Conservation (phyloP, 495 filamentous ascomycete genomes). For the Aspergillus saccharolyticus region DNA sequence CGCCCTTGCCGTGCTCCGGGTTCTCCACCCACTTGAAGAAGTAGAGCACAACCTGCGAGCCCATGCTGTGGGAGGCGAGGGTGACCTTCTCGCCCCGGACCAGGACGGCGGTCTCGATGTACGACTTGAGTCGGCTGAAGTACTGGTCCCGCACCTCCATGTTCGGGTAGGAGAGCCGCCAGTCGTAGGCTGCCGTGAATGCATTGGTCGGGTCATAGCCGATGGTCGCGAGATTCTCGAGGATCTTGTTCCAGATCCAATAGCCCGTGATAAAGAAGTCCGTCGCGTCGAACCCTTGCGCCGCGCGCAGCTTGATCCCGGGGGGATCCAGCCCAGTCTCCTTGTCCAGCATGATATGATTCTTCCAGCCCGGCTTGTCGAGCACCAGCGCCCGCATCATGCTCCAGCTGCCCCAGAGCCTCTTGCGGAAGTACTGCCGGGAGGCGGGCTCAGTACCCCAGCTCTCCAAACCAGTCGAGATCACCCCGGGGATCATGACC, state of each 20-base stretch:
- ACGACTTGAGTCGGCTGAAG: slow-evolving; percentile 80
- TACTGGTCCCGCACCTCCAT: slow-evolving; percentile 88
- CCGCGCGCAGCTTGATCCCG: slow-evolving; percentile 85
- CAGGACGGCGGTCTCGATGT: slow-evolving; percentile 76
- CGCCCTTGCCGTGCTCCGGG: slow-evolving; percentile 70
- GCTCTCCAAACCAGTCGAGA: slow-evolving; percentile 92
- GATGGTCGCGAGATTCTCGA: slow-evolving; percentile 91
- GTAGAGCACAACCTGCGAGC: slow-evolving; percentile 89
- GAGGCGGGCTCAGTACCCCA: slow-evolving; percentile 85
- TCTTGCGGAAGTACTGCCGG: slow-evolving; percentile 83
- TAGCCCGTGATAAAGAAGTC: slow-evolving; percentile 82
- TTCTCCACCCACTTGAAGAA: slow-evolving; percentile 98
- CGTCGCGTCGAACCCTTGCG: slow-evolving; percentile 97
- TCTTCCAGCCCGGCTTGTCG: slow-evolving; percentile 92
- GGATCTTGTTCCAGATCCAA: slow-evolving; percentile 99
- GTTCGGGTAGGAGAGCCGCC: slow-evolving; percentile 89
- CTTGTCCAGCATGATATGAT: slow-evolving; percentile 94
- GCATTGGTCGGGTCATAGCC: slow-evolving; percentile 96
- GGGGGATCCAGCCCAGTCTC: slow-evolving; percentile 86
- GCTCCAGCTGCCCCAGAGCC: slow-evolving; percentile 95
- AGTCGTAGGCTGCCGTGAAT: slow-evolving; percentile 94
- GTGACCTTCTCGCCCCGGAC: slow-evolving; percentile 73
- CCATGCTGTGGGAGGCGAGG: slow-evolving; percentile 94
- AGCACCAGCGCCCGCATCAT: slow-evolving; percentile 95
- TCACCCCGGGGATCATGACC: slow-evolving; percentile 95